phyloP scores from a whole-genome alignment of 176 grass and related monocot genomes.

The Avena atlantica region DNA sequence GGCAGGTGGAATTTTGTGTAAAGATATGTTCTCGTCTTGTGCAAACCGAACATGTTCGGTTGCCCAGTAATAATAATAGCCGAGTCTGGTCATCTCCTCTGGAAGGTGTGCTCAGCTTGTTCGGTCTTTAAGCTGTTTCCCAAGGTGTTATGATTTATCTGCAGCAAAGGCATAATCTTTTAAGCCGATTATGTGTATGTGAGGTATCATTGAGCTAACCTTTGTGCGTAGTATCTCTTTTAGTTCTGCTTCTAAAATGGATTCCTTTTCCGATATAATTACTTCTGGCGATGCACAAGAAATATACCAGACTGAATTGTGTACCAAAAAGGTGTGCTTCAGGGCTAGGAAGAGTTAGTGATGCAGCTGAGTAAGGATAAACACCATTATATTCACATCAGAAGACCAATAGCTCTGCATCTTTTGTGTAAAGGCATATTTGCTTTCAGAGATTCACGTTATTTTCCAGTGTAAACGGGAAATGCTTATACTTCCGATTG shows the following conservation, averaged over 20 bases:
- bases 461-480: not conserved
- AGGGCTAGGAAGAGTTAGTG: not conserved
- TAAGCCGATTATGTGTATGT: not conserved
- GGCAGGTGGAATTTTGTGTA: not conserved
- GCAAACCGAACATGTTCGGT: not conserved
- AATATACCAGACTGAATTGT: not conserved
- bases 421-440: no score
- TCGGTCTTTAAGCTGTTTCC: not conserved
- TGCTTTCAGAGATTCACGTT: no score
- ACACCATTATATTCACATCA: not conserved
- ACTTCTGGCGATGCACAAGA: not conserved
- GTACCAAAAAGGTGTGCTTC: not conserved
- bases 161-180: slow-evolving; percentile 27
- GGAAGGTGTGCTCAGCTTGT: not conserved
- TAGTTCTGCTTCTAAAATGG: not conserved
- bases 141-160: not conserved
- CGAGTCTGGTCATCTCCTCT: not conserved
- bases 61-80: not conserved
- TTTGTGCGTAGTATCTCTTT: not conserved
- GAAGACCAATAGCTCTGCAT: not conserved
- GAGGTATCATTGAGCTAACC: not conserved
- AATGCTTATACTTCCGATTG: not conserved
- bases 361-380: not conserved
- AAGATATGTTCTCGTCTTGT: slow-evolving; percentile 12
- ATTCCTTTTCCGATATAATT: not conserved